Base-by-base conservation (phyloP, 2,329 filamentous ascomycete genomes). In the Aschersonia sp. region DNA sequence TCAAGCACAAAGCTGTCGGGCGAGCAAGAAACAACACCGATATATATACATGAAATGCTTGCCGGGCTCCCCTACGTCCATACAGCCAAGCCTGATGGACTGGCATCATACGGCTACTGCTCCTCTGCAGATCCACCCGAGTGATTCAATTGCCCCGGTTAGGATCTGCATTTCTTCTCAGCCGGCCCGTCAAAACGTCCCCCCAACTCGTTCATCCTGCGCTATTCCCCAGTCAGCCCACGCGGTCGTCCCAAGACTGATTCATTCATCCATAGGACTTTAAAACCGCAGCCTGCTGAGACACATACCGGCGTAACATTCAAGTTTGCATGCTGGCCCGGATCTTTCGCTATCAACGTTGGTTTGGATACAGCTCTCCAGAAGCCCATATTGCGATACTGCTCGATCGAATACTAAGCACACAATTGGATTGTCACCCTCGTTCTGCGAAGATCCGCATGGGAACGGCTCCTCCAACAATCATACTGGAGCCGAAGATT, bases 261-360 rank as follows among this genome's bases (percentile, higher is more conserved):
- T 6, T 37, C 33, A 11, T 37, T 11, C 11, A 6, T 42, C 40
- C 40, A 42, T 42, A 42, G 8, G 6, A 12, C 9, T 12, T 22
- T 12, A n/a, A 42, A 11, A 7, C 40, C 40, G 40, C 40, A 11
- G 14, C 40, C 10, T n/a, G 8, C 40, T 42, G 40, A 22, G 14
- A 7, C 14, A n/a, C 9, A 42, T 12, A 7, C 40, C 40, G 9
- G 14, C 9, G 29, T 29, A 32, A 41, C 31, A 40, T 47, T 43
- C 45, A 42, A 46, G 44, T 50, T n/a, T 49, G 49, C 50, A 50
- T 51, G 49, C 51, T 47, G 47, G 49, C 51, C 30, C 45, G 51
- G 49, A 46, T 49, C 49, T 47, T 42, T 22, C 8, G 48, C 47
- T 47, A 49, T 43, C 35, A 43, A 11, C 45, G 30, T 30, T 30